Percentiles rank a stretch among this genome's conserved stretches.
phyloP scores from a whole-genome alignment of 495 filamentous ascomycete genomes.

The Talaromyces stipitatus region DNA sequence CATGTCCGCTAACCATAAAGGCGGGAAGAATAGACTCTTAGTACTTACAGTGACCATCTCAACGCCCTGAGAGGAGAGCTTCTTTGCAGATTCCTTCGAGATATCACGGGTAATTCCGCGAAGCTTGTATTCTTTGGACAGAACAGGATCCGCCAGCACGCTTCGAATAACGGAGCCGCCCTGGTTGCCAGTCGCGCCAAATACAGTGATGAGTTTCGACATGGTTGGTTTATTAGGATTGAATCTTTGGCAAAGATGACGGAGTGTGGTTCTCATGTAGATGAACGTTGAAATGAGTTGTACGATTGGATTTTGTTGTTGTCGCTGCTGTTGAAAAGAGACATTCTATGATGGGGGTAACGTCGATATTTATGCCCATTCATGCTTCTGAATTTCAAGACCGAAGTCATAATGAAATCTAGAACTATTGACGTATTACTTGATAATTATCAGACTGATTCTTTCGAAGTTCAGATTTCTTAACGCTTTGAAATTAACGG shows the following conservation, averaged over 20 bases:
- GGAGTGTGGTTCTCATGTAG: background rate
- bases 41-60: constrained; percentile 24
- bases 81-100: constrained; percentile 23
- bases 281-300: background rate
- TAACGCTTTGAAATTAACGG: background rate
- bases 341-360: background rate
- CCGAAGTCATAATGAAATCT: background rate
- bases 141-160: constrained; percentile 16
- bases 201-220: constrained; percentile 34
- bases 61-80: constrained; percentile 30
- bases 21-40: background rate
- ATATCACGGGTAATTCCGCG: constrained; percentile 24
- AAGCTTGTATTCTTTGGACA: constrained; percentile 32
- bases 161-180: constrained; percentile 21
- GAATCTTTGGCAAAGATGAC: background rate
- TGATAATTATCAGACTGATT: background rate
- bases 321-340: background rate
- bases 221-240: background rate
- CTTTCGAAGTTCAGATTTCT: background rate
- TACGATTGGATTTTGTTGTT: background rate
- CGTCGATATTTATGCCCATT: background rate
- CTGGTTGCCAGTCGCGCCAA: constrained; percentile 39
- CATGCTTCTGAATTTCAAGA: background rate
- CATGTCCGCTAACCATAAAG: background rate
- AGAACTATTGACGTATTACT: background rate